These are phyloP conservation scores for Scedosporium minutisporum DNA, from an alignment of 2,329 filamentous ascomycete genomes.

Conservation along the genomic window DNA sequence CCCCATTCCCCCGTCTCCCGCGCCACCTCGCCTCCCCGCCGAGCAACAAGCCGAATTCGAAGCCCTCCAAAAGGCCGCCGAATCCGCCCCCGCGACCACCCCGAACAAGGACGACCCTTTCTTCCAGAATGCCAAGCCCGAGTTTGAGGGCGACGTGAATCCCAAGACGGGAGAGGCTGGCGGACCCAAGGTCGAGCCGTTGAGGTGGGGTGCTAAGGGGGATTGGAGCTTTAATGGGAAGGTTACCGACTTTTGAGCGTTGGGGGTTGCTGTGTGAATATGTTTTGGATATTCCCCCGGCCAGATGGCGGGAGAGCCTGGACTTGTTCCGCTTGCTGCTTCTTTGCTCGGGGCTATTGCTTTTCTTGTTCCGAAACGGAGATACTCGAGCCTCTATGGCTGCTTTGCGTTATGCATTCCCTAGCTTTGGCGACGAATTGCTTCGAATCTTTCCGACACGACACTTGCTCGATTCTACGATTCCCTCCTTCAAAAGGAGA, in stretches of 20 bases:
- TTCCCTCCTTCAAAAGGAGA: too few species aligned
- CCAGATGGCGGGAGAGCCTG: neutral
- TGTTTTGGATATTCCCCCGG: too few species aligned
- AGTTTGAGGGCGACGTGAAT: slow-evolving; percentile 88
- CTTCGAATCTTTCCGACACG: too few species aligned
- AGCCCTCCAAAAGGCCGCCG: slow-evolving; percentile 60
- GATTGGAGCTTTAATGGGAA: slow-evolving; percentile 93
- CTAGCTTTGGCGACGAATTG: too few species aligned
- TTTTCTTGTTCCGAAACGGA: too few species aligned
- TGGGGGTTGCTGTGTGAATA: neutral
- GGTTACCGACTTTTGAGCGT: slow-evolving; percentile 72
- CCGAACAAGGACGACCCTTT: slow-evolving; percentile 57
- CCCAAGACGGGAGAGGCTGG: slow-evolving; percentile 92
- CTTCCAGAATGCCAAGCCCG: slow-evolving; percentile 68
- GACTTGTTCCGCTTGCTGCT: too few species aligned
- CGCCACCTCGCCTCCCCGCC: slow-evolving; percentile 78
- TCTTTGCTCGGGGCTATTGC: too few species aligned
- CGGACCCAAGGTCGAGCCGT: slow-evolving; percentile 92
- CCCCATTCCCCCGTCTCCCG: slow-evolving; percentile 43
- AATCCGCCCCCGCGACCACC: slow-evolving; percentile 35
- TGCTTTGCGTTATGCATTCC: too few species aligned
- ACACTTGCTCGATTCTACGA: too few species aligned
- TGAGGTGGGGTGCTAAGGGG: slow-evolving; percentile 69
- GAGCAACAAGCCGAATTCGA: slow-evolving; percentile 88
- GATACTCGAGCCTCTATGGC: too few species aligned